These are phyloP conservation scores for Aspergillus versicolor DNA, from an alignment of 2,329 filamentous ascomycete genomes.

Conservation along the genomic window DNA sequence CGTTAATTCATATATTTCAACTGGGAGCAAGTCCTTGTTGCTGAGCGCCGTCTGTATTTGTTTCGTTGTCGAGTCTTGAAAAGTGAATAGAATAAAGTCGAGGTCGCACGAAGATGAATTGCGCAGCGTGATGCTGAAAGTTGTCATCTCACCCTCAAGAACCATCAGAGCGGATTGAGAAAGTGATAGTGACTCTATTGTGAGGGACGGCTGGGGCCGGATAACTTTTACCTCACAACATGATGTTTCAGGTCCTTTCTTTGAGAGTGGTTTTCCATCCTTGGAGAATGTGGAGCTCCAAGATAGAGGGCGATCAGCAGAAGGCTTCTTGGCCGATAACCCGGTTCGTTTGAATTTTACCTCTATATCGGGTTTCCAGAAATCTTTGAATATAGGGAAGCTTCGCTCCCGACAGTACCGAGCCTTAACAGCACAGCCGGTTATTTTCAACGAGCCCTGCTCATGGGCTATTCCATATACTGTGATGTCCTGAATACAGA, in stretches of 20 bases:
- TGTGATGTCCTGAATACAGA: constrained; percentile 75
- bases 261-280: constrained; percentile 32
- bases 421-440: constrained; percentile 76
- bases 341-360: constrained; percentile 76
- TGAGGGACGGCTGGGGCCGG: constrained; percentile 71
- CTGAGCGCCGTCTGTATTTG: constrained; percentile 72
- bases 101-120: constrained; percentile 76
- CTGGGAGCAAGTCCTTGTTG: constrained; percentile 73
- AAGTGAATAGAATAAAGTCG: constrained; percentile 83
- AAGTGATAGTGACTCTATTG: constrained; percentile 73
- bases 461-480: constrained; percentile 67
- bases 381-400: constrained; percentile 78
- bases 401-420: constrained; percentile 76
- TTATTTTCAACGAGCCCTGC: constrained; percentile 69
- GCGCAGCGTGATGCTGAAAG: constrained; percentile 74
- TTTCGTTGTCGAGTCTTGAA: constrained; percentile 81
- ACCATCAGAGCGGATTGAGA: constrained; percentile 88
- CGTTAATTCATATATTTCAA: constrained; percentile 84
- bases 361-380: constrained; percentile 70
- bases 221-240: constrained; percentile 68
- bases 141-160: constrained; percentile 79
- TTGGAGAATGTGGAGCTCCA: constrained; percentile 44
- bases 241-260: constrained; percentile 36
- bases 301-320: constrained; percentile 47
- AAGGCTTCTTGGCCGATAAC: constrained; percentile 56